Evolutionary conservation across 2,329 filamentous ascomycete genomes (phyloP).

Genomic region (Aspergillus fischeri): DNA sequence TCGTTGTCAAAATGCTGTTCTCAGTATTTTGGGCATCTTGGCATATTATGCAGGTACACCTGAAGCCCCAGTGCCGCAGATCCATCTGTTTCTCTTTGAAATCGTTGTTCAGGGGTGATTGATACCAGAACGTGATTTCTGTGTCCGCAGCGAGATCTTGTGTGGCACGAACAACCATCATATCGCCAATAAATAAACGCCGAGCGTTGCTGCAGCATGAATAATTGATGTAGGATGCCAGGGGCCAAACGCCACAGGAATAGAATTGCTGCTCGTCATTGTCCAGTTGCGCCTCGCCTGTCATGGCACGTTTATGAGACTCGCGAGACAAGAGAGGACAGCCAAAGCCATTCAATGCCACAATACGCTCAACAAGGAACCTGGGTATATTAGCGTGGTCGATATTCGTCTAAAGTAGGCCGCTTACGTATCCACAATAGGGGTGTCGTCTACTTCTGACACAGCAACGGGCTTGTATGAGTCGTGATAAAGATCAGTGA

Average conservation of each 20-base stretch:
- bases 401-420: not conserved
- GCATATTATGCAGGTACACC: conserved; percentile 21
- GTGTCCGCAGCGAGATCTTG: conserved; percentile 41
- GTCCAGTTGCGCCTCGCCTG: not conserved
- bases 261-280: conserved; percentile 2
- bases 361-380: conserved; percentile 45
- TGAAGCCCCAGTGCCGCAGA: conserved; percentile 22
- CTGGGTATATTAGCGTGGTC: conserved; percentile 22
- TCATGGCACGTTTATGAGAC: conserved; percentile 14
- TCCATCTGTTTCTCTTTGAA: not conserved
- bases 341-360: conserved; percentile 45
- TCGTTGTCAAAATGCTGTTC: conserved; percentile 6
- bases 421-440: conserved; percentile 47
- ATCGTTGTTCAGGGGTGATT: conserved; percentile 10
- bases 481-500: conserved; percentile 41
- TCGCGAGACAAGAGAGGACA: conserved; percentile 24
- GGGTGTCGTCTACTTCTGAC: conserved; percentile 31
- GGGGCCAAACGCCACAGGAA: conserved; percentile 46
- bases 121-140: conserved; percentile 46
- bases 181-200: conserved; percentile 52
- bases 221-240: conserved; percentile 52
- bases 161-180: conserved; percentile 49
- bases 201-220: conserved; percentile 46
- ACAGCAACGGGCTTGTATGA: conserved; percentile 32
- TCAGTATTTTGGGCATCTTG: conserved; percentile 9